Conservation (phyloP, 306 rosid genomes). For the Medicago lupulina region DNA sequence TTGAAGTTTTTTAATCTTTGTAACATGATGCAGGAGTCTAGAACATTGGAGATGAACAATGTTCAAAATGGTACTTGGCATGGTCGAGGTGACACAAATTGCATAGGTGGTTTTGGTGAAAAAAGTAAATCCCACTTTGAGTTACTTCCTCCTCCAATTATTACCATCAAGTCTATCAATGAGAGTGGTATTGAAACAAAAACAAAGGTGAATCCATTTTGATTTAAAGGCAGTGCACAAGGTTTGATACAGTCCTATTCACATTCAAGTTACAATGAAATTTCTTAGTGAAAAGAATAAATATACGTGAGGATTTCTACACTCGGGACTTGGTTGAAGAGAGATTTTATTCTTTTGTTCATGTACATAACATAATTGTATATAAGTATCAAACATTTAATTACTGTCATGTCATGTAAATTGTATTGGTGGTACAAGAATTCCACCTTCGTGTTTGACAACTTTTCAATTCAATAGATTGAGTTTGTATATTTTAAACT, state of each 20-base stretch:
- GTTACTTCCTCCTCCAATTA: conserved; percentile 64
- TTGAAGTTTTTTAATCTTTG: not conserved
- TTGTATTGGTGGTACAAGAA: too few relatives aligned
- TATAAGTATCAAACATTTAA: conserved; percentile 12
- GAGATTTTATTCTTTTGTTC: conserved; percentile 11
- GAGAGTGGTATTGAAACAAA: too few relatives aligned
- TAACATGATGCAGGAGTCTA: conserved; percentile 66
- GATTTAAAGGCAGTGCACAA: too few relatives aligned
- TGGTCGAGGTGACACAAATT: conserved; percentile 84
- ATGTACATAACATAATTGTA: conserved; percentile 30
- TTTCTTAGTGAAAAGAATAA: not conserved
- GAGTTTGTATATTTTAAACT: not conserved
- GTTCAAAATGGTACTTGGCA: conserved; percentile 93
- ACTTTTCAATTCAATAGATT: not conserved
- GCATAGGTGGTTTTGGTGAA: conserved; percentile 63
- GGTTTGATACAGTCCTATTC: too few relatives aligned
- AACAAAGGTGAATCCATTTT: too few relatives aligned
- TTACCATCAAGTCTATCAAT: conserved; percentile 38
- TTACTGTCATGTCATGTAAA: too few relatives aligned
- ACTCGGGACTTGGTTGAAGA: conserved; percentile 2
- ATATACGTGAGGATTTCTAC: too few relatives aligned
- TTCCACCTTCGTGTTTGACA: not conserved
- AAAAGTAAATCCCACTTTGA: conserved; percentile 50
- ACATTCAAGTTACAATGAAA: not conserved
- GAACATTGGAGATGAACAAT: conserved; percentile 92